Percentiles rank a stretch among this genome's conserved stretches.
phyloP scores from a whole-genome alignment of 345 rosid genomes.

The Psidium guajava region DNA sequence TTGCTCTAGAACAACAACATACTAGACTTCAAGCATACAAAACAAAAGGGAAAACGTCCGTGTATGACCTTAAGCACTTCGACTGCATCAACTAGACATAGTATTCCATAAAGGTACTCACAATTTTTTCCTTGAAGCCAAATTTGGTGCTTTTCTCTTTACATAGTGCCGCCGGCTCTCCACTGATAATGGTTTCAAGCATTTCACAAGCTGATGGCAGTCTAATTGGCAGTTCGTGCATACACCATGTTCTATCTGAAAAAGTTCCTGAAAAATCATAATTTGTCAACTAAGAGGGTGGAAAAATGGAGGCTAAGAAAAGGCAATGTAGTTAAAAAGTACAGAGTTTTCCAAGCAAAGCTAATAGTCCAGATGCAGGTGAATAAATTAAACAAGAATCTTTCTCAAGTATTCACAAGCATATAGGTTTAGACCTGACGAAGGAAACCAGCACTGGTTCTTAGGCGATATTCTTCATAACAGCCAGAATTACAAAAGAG shows the following conservation, averaged over 20 bases:
- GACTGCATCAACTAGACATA: background rate
- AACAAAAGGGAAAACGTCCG: background rate
- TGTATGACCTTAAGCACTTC: background rate
- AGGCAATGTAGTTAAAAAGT: background rate
- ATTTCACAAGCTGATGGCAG: constrained; percentile 73
- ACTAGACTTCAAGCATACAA: background rate
- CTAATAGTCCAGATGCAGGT: background rate
- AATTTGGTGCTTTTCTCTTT: constrained; percentile 51
- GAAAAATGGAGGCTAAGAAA: background rate
- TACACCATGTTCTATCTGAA: constrained; percentile 69
- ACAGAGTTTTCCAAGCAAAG: background rate
- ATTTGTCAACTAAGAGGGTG: background rate
- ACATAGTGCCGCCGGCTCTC: constrained; percentile 49
- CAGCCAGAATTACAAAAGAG: constrained; percentile 77
- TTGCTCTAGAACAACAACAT: background rate
- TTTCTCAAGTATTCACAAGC: background rate
- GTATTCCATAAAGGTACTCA: constrained; percentile 19
- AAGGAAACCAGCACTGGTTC: constrained; percentile 67
- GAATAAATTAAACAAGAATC: background rate
- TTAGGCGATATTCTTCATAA: constrained; percentile 78
- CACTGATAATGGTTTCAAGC: constrained; percentile 56
- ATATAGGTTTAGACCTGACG: constrained; percentile 49
- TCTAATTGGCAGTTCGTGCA: constrained; percentile 79
- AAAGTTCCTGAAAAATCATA: constrained; percentile 62
- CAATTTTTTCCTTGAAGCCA: constrained; percentile 57